Evolutionary conservation across 2,329 filamentous ascomycete species (phyloP).

Genomic region (Neocucurbitaria cava): DNA sequence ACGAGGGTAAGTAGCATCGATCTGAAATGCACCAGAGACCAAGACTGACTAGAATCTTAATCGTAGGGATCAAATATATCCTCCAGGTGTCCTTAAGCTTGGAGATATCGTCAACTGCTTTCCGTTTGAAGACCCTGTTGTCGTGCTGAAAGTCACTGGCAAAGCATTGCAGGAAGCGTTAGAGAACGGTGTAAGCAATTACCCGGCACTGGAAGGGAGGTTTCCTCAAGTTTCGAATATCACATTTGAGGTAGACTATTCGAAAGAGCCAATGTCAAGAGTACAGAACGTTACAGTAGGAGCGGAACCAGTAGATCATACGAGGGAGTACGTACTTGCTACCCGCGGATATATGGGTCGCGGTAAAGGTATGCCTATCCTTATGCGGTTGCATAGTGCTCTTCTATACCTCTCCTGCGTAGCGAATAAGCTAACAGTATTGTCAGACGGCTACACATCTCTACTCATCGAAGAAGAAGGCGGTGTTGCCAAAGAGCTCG

Average conservation of each 20-base stretch:
- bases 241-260: constrained; percentile 73
- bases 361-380: constrained; percentile 63
- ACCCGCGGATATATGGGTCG: constrained; percentile 89
- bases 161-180: constrained; percentile 77
- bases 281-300: constrained; percentile 69
- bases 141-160: constrained; percentile 76
- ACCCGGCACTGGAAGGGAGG: constrained; percentile 81
- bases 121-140: constrained; percentile 88
- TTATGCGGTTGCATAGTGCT: no score
- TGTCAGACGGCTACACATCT: constrained; percentile 74
- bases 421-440: neutral
- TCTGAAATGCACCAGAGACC: no score
- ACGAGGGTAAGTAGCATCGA: constrained; percentile 58
- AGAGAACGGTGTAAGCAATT: constrained; percentile 81
- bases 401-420: neutral
- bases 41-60: neutral
- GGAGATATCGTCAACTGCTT: constrained; percentile 90
- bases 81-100: constrained; percentile 76
- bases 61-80: constrained; percentile 76
- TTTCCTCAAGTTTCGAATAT: constrained; percentile 92
- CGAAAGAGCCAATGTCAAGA: constrained; percentile 65
- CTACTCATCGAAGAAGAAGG: constrained; percentile 79
- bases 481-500: constrained; percentile 76
- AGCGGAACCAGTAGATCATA: constrained; percentile 66
- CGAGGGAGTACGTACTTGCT: constrained; percentile 73